These are phyloP conservation scores for Chamaenerion angustifolium DNA, from an alignment of 345 rosid genomes.

Conservation along the genomic window DNA sequence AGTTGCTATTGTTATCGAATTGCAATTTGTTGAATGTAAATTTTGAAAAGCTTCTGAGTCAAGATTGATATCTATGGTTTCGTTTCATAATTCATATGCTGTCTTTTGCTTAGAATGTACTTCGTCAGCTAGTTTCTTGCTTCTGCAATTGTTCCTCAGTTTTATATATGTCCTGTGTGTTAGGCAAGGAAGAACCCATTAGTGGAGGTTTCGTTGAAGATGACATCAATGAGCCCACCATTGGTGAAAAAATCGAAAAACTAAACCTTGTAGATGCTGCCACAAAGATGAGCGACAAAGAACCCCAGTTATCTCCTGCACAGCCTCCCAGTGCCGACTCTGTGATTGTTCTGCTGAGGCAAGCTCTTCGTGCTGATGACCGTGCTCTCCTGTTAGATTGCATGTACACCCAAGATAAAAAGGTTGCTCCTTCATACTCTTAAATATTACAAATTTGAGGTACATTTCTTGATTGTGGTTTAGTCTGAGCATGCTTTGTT, in stretches of 20 bases:
- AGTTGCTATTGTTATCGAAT: background rate
- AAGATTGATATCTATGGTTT: too few species aligned
- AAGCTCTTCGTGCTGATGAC: slow-evolving; percentile 83
- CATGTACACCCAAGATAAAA: slow-evolving; percentile 74
- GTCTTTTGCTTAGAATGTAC: too few species aligned
- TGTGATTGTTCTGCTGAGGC: slow-evolving; percentile 64
- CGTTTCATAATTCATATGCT: too few species aligned
- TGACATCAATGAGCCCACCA: slow-evolving; percentile 69
- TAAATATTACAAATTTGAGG: background rate
- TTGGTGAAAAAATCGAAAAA: slow-evolving; percentile 75
- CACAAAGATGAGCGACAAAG: slow-evolving; percentile 16
- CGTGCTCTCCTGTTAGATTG: slow-evolving; percentile 79
- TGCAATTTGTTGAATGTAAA: background rate
- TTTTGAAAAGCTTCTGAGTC: too few species aligned
- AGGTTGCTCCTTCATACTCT: slow-evolving; percentile 27
- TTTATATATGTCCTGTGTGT: background rate
- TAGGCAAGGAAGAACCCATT: slow-evolving; percentile 48
- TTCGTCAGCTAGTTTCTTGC: background rate
- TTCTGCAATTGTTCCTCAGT: background rate
- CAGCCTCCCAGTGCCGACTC: slow-evolving; percentile 92
- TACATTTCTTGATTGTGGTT: background rate
- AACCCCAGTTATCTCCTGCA: slow-evolving; percentile 16
- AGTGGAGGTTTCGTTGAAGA: slow-evolving; percentile 54
- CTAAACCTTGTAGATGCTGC: slow-evolving; percentile 30
- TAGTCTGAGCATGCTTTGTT: background rate